Conservation (phyloP, 441 rosid genomes). For the Biscutella auriculata region DNA sequence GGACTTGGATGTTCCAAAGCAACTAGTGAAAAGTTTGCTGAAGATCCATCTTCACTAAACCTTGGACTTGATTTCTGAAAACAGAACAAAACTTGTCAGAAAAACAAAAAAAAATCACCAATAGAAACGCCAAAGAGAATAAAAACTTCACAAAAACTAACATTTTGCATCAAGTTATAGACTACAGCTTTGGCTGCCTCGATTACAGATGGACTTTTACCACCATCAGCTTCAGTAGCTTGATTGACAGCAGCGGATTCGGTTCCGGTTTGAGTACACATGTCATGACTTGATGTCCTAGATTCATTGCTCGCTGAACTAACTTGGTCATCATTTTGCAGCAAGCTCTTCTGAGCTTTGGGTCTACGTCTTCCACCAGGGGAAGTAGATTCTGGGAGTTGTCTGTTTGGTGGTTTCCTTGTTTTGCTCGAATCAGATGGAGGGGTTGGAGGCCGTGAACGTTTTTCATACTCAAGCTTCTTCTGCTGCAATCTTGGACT, state of each 20-base stretch:
- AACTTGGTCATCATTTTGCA: conserved; percentile 40
- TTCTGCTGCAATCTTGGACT: conserved; percentile 67
- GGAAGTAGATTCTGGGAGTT: conserved; percentile 31
- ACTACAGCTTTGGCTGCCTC: conserved; percentile 25
- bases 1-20: conserved; percentile 86
- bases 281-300: conserved; percentile 43
- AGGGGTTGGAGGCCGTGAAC: conserved; percentile 68
- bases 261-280: conserved; percentile 45
- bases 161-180: conserved; percentile 35
- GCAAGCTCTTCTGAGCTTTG: conserved; percentile 31
- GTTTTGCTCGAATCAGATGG: conserved; percentile 50
- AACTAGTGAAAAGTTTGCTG: too few species aligned
- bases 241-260: conserved; percentile 25
- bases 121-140: too few species aligned
- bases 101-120: too few species aligned
- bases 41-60: conserved; percentile 37
- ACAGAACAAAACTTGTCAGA: too few species aligned
- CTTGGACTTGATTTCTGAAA: conserved; percentile 36
- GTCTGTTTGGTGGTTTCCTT: conserved; percentile 38
- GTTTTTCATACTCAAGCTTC: conserved; percentile 52
- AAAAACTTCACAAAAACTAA: conserved; percentile 29
- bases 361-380: conserved; percentile 35
- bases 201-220: conserved; percentile 22
- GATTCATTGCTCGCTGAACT: conserved; percentile 54
- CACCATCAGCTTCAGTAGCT: conserved; percentile 32